Conservation (phyloP, 148 eudicot genomes). For the Persicaria maculosa region DNA sequence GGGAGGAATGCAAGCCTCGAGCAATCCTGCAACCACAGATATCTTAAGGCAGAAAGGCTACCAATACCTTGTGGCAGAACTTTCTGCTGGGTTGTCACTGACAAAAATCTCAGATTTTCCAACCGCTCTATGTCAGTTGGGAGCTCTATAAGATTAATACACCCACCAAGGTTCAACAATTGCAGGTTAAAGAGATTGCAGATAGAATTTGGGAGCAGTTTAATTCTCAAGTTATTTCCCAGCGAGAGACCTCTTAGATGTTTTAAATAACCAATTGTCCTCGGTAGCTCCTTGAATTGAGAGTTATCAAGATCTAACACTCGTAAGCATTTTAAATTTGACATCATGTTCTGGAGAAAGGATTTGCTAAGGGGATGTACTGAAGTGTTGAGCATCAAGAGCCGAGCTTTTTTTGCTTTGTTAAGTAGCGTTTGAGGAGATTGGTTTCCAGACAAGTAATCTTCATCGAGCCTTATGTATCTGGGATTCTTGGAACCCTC, state of each 20-base stretch:
- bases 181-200: too few species aligned
- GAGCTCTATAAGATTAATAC: too few species aligned
- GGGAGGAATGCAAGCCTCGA: not conserved
- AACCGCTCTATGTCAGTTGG: too few species aligned
- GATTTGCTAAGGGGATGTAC: not conserved
- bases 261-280: not conserved
- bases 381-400: not conserved
- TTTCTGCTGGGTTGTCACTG: not conserved
- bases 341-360: not conserved
- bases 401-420: too few species aligned
- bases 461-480: too few species aligned
- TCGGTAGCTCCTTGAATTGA: not conserved
- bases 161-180: too few species aligned
- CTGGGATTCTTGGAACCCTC: not conserved
- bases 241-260: not conserved
- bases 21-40: not conserved
- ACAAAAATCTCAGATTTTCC: not conserved
- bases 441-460: too few species aligned
- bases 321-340: not conserved
- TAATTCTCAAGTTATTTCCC: too few species aligned
- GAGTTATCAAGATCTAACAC: not conserved
- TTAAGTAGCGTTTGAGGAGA: too few species aligned
- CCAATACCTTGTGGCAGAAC: not conserved
- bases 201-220: too few species aligned
- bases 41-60: not conserved